Conservation (phyloP, 2,329 filamentous ascomycete genomes). For the Tolypocladium ovalisporum region DNA sequence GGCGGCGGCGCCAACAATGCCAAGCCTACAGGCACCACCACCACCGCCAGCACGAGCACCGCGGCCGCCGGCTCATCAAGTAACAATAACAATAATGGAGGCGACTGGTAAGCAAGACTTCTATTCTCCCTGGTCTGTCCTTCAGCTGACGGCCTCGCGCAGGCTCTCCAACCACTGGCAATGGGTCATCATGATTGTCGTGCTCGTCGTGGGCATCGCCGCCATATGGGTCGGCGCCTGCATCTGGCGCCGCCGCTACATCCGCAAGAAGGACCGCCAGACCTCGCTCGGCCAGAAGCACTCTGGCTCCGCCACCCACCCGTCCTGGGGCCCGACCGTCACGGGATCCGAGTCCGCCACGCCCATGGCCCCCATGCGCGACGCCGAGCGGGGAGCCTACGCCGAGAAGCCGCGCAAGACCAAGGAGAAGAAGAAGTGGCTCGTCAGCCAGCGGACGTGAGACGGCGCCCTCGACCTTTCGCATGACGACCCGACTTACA, state of each 20-base stretch:
- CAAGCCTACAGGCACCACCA: slow-evolving; percentile 2
- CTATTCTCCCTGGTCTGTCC: not conserved
- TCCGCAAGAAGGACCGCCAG: slow-evolving; percentile 55
- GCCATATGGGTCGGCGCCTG: slow-evolving; percentile 57
- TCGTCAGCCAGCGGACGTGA: slow-evolving; percentile 31
- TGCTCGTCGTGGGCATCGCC: slow-evolving; percentile 59
- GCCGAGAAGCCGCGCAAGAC: slow-evolving; percentile 8
- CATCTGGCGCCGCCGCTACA: slow-evolving; percentile 62
- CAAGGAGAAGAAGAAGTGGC: slow-evolving; percentile 38
- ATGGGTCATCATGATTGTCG: slow-evolving; percentile 74
- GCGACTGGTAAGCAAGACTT: slow-evolving; percentile 32
- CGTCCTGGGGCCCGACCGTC: slow-evolving; percentile 23
- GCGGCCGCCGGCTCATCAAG: not conserved
- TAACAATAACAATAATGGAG: slow-evolving; percentile 17
- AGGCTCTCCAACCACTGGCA: slow-evolving; percentile 63
- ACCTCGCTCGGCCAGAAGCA: slow-evolving; percentile 23
- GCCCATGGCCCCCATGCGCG: slow-evolving; percentile 8
- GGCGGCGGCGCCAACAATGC: slow-evolving; percentile 5
- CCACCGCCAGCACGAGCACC: not conserved
- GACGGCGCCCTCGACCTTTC: not conserved
- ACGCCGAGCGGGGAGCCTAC: slow-evolving; percentile 4
- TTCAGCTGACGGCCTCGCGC: not conserved
- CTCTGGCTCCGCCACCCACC: slow-evolving; percentile 23
- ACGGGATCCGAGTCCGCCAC: slow-evolving; percentile 10
- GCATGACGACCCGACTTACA: not conserved